Evolutionary conservation across 345 rosid species (phyloP), one percentile per base, ranked within the genome.

Genomic region (Excoecaria agallocha): DNA sequence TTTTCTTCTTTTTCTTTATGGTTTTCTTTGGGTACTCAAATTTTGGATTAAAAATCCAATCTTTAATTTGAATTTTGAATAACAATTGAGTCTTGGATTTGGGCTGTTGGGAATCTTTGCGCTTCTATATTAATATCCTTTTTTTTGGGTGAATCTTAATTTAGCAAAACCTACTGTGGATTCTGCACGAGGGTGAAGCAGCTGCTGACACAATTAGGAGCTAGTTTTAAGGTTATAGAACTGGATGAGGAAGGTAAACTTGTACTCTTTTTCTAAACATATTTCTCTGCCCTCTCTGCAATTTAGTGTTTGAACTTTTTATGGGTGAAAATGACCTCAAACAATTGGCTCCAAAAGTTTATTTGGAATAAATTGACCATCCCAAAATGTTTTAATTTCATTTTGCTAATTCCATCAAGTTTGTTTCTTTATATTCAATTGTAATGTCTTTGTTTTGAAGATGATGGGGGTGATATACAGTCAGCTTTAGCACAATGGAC

Each of bases 121-220:
- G 13, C 35, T 62, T 22, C 12, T 68, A 12, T 68, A 3, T 43
- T 43, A 3, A 5, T 43, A 43, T 8, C 9, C 2, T 30, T 30
- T 30, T 30, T 30, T 30, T 30, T 30, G 30, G 30, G 30, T 30
- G 30, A 30, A 30, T 41, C 45, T 41, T 41, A 41, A 4, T 41
- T 8, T 91, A 92, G 97, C 71, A 90, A 92, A 84, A 88, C 90
- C 41, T 83, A 86, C 61, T 86, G 92, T 66, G 86, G 88, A 25
- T 90, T 83, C 76, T 87, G 91, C 79, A 74, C 62, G 63, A 86
- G 82, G 83, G 88, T 85, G 74, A 88, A 86, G 86, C 84, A 83
- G 85, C 70, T 90, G 73, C 75, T 86, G 70, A 83, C 86, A 15
- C 82, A 85, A 75, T 76, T 84, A 0, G 85, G 86, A 71, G 89